Percentiles rank a stretch among this genome's conserved stretches.
These are phyloP conservation scores for Ophiostoma ips DNA, from an alignment of 2,329 filamentous ascomycete genomes.

Conservation along the genomic window DNA sequence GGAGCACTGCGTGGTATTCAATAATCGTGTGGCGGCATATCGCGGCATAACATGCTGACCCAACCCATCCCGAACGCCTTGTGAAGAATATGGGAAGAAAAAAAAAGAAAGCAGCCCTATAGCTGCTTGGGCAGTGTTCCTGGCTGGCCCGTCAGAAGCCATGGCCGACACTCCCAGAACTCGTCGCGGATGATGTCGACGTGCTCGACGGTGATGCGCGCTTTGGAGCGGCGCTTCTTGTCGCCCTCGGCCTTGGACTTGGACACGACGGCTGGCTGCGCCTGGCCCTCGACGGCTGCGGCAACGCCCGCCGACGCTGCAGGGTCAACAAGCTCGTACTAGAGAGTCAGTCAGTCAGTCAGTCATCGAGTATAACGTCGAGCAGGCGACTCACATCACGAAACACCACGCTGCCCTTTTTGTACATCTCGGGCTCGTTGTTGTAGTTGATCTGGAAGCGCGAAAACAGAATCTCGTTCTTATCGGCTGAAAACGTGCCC, in stretches of 20 bases:
- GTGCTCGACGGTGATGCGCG: conserved; percentile 68
- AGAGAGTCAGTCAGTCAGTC: neutral
- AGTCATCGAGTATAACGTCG: neutral
- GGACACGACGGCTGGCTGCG: conserved; percentile 45
- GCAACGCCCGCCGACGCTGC: conserved; percentile 30
- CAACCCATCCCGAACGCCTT: neutral
- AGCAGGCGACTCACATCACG: conserved; percentile 46
- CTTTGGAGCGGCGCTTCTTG: conserved; percentile 67
- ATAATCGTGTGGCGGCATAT: too few species aligned
- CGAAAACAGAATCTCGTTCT: conserved; percentile 90
- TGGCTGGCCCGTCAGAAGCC: conserved; percentile 64
- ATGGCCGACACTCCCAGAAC: conserved; percentile 81
- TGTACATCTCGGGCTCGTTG: conserved; percentile 82
- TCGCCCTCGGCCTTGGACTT: conserved; percentile 77
- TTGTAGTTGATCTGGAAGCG: conserved; percentile 94
- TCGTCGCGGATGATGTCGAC: conserved; percentile 90
- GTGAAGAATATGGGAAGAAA: neutral
- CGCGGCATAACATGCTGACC: too few species aligned
- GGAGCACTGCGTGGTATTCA: too few species aligned
- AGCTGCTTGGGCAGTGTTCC: conserved; percentile 51
- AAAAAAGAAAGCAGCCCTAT: conserved; percentile 13
- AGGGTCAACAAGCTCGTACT: conserved; percentile 60
- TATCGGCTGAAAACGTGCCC: conserved; percentile 72
- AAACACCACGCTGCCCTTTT: conserved; percentile 84
- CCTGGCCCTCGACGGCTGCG: conserved; percentile 33